Base-by-base conservation (phyloP, 345 rosid genomes). In the Dovyalis caffra region DNA sequence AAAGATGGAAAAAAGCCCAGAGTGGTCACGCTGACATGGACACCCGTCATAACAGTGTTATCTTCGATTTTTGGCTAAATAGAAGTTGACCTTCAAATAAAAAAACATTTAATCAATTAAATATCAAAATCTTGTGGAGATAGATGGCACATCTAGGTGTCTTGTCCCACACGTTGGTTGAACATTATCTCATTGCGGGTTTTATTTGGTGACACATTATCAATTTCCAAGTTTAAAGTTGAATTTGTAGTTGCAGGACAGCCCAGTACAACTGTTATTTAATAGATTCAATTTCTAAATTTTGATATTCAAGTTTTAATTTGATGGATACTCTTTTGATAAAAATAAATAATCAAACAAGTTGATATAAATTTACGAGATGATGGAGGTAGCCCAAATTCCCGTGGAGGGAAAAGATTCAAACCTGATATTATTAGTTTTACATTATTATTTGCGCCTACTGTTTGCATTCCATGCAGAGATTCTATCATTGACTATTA, bases 101-200 rank as follows among this genome's bases (percentile, higher is more conserved):
- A 45, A 5, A 47, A 49, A 20, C 8, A 1, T 49, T 6, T 1
- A 49, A 49, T 49, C 2, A 20, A 49, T 6, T 6, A 51, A n/a
- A 51, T 51, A 9, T 53, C n/a, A 29, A 58, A 15, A 28, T 20
- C 53, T 69, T 21, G 47, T 16, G 10, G 34, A 70, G 32, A 33
- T 61, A 69, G 56, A 29, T 32, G 33, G 64, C 53, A 64, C 25
- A 73, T 32, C 63, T 32, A 43, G 33, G 25, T 33, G 33, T 16
- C 76, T 66, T 79, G 70, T 67, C 79, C 70, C 64, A 71, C 81
- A 31, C 77, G 45, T 74, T 34, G 21, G 10, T n/a, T 21, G 40
- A 38, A 10, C 56, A 74, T 47, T 37, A 65, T 56, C 45, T 33
- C 12, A 29, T 25, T 23, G 32, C 6, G 9, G 26, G 8, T 21